phyloP scores from a whole-genome alignment of 2,329 filamentous ascomycete species.

The Epichloe elymi region DNA sequence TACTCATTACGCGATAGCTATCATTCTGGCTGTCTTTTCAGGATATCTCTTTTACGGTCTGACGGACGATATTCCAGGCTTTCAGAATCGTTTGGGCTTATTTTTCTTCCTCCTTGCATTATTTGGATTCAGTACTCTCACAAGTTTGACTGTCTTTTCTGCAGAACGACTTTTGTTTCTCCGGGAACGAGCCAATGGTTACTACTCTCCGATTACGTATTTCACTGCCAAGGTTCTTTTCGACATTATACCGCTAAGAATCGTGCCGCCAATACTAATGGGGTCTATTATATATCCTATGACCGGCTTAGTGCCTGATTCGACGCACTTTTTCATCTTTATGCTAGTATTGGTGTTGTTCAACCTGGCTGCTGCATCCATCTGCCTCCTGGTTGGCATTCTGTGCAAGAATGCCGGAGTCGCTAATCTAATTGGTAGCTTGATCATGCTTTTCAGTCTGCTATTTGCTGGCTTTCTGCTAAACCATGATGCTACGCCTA shows the following conservation, averaged over 20 bases:
- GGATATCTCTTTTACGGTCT: conserved; percentile 94
- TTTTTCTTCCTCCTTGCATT: conserved; percentile 96
- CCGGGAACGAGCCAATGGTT: conserved; percentile 88
- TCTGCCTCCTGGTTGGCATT: conserved; percentile 93
- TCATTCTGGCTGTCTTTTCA: conserved; percentile 83
- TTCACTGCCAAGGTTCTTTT: conserved; percentile 97
- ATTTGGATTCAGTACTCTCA: conserved; percentile 93
- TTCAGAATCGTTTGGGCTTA: conserved; percentile 91
- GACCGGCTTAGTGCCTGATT: conserved; percentile 79
- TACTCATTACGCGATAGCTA: conserved; percentile 94
- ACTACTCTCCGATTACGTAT: conserved; percentile 88
- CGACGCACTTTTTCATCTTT: conserved; percentile 78
- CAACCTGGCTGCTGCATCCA: conserved; percentile 84
- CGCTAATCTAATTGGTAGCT: conserved; percentile 81
- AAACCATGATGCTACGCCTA: conserved; percentile 87
- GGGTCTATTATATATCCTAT: conserved; percentile 95
- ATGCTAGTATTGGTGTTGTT: conserved; percentile 86
- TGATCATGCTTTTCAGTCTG: conserved; percentile 95
- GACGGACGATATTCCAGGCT: conserved; percentile 90
- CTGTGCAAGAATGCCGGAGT: conserved; percentile 84
- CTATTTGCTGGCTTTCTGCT: conserved; percentile 88
- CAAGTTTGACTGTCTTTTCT: conserved; percentile 85
- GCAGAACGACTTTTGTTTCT: conserved; percentile 83
- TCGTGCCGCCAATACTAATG: conserved; percentile 90
- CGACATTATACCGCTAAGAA: conserved; percentile 85